These are phyloP conservation scores for Hibiscus mutabilis DNA, from an alignment of 345 rosid genomes.

Conservation along the genomic window DNA sequence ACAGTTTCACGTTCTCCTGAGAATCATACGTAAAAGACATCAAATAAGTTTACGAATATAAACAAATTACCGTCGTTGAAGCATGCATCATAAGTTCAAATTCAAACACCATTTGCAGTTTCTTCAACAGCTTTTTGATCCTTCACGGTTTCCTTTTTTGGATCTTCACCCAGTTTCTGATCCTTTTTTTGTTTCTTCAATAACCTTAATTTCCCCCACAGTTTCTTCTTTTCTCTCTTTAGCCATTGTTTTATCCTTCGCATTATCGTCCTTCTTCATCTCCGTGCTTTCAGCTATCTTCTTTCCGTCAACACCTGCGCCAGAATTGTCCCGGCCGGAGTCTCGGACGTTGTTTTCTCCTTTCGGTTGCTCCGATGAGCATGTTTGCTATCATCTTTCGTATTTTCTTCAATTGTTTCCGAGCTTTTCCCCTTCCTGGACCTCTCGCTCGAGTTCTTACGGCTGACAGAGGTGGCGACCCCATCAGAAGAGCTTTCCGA, in stretches of 20 bases:
- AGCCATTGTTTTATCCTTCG: neutral
- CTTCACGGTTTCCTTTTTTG: neutral
- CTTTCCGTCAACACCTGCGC: neutral
- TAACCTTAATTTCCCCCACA: neutral
- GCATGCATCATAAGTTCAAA: neutral
- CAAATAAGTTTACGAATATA: neutral
- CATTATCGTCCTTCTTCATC: neutral
- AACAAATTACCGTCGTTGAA: neutral
- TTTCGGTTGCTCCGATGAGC: neutral
- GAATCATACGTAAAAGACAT: neutral
- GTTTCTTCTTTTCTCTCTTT: neutral
- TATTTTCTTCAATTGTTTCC: neutral
- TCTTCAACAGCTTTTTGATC: neutral
- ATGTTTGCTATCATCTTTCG: neutral
- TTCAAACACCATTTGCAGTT: slow-evolving; percentile 19
- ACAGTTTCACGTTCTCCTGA: slow-evolving; percentile 7
- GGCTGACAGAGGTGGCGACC: slow-evolving; percentile 30
- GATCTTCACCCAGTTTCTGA: neutral
- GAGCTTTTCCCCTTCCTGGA: neutral
- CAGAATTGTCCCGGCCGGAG: neutral
- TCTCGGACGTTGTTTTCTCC: neutral
- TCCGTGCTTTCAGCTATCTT: slow-evolving; percentile 4
- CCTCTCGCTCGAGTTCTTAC: slow-evolving; percentile 29
- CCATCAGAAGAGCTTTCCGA: too few species aligned
- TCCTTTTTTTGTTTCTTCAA: neutral